Evolutionary conservation across 208 protist species (phyloP), one percentile per base, ranked within the genome.

Genomic region (Lotmaria passim): DNA sequence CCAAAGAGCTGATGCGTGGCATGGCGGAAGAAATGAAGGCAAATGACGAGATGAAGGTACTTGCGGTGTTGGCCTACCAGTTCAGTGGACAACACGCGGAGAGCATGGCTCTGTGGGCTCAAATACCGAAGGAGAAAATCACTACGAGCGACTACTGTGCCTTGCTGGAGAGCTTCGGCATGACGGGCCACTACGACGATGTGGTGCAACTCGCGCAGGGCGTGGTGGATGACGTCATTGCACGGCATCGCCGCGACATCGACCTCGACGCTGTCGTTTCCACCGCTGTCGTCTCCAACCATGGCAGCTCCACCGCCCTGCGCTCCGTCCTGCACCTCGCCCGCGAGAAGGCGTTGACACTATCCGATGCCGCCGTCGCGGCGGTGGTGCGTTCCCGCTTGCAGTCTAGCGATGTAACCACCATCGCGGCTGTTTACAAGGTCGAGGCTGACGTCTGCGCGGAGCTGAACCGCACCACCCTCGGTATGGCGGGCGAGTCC

Each of bases 11-110:
- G 53, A 93, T 97, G 90, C 69, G 69, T 26, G 83, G 80, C 51
- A 91, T 97, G 80, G 93, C 89, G 5, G 85, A 95, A 59, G 93
- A 97, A 62, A 53, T 97, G 6, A 66, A 77, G 41, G 39, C 41
- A 50, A 87, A 92, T 28, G 72, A 59, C 0, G 69, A 74, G 19
- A 85, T 96, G 60, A 63, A 66, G 39, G 76, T 91, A 24, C 58
- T 96, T 31, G 89, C 87, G 12, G 79, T 94, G 5, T 56, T 93
- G 15, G 88, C 90, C 0, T 91, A 90, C 70, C 81, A 88, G 46
- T 89, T 93, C 59, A 71, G 83, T 31, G 89, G 87, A 6, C 30
- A 82, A 30, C 43, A 65, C 47, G 53, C 36, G 10, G 61, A 77
- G 24, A 90, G 85, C 21, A 67, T 69, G 38, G 68, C 48, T 14